Evolutionary conservation across 1,284 basidiomycete genomes (phyloP).

Genomic region (Cystobasidium sp.): DNA sequence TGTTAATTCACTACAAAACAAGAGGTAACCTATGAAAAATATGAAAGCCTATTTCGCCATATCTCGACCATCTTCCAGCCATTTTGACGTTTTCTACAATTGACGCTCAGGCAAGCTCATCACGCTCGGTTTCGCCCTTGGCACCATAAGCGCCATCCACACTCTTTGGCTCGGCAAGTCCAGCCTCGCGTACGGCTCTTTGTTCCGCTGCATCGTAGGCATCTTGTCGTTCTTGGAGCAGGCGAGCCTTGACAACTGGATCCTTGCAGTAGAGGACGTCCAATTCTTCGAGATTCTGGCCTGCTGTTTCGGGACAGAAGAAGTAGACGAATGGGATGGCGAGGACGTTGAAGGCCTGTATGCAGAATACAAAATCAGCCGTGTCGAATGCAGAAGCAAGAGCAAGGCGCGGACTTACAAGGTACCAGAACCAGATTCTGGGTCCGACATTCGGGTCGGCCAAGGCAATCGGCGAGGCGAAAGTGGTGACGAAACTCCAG

Average conservation of each 20-base stretch:
- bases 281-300: constrained; percentile 40
- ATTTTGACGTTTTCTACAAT: no score
- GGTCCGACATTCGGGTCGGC: constrained; percentile 33
- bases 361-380: no score
- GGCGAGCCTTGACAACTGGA: constrained; percentile 11
- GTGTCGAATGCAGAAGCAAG: no score
- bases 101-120: neutral
- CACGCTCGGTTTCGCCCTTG: neutral
- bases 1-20: no score
- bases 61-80: no score
- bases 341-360: constrained; percentile 40
- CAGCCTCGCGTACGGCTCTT: constrained; percentile 7
- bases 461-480: constrained; percentile 37
- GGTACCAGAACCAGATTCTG: constrained; percentile 36
- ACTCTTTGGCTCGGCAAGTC: constrained; percentile 2
- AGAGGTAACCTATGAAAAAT: no score
- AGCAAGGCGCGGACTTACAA: neutral
- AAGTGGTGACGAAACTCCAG: constrained; percentile 36
- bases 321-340: constrained; percentile 43
- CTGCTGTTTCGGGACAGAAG: constrained; percentile 36
- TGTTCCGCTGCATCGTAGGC: constrained; percentile 21
- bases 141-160: neutral
- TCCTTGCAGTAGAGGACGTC: constrained; percentile 38
- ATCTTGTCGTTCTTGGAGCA: constrained; percentile 28
- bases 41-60: no score